Conservation (phyloP, 306 rosid genomes). For the Quillaja saponaria region DNA sequence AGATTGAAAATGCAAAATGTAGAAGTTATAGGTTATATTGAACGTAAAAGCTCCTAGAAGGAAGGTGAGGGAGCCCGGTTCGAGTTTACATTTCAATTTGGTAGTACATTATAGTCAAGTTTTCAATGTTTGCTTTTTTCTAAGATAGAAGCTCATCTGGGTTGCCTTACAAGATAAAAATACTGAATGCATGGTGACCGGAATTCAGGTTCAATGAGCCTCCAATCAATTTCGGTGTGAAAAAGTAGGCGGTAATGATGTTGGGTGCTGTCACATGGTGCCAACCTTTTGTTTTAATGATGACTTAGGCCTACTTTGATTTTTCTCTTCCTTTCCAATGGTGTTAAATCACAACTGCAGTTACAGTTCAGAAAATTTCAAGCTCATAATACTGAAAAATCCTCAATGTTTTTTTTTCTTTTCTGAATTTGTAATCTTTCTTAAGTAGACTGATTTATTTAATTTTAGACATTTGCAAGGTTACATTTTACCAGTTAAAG, state of each 20-base stretch:
- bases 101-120: no score
- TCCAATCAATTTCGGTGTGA: neutral
- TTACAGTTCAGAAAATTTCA: neutral
- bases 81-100: no score
- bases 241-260: neutral
- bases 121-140: no score
- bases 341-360: neutral
- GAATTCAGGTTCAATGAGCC: no score
- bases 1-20: no score
- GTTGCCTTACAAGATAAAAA: no score
- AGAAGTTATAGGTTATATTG: no score
- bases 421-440: neutral
- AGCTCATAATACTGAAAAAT: constrained; percentile 14
- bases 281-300: constrained; percentile 3
- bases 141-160: no score
- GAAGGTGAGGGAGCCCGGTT: no score
- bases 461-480: neutral
- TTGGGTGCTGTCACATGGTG: no score
- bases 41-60: no score
- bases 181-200: no score
- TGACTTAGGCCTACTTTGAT: constrained; percentile 24
- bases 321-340: neutral
- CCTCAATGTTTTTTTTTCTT: constrained; percentile 1
- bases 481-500: neutral
- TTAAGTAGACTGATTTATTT: constrained; percentile 22